Evolutionary conservation across 352 stramenopile species (phyloP).

Genomic region (Phytopythium vexans): DNA sequence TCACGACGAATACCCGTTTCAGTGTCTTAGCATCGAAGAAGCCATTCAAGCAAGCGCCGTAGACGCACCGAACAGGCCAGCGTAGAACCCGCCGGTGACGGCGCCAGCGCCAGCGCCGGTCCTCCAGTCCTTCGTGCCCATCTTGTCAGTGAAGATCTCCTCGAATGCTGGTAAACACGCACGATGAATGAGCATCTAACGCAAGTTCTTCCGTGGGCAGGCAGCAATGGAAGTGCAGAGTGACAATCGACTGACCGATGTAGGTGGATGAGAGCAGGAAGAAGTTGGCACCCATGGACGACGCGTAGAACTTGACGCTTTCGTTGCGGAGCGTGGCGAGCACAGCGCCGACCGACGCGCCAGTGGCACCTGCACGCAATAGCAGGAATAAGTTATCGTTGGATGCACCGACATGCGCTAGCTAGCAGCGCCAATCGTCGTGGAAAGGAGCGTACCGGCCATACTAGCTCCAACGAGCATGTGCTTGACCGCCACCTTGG

Average conservation of each 20-base stretch:
- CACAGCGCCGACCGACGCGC: slow-evolving; percentile 51
- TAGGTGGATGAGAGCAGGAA: slow-evolving; percentile 84
- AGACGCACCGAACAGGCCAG: slow-evolving; percentile 52
- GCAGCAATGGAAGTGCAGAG: background rate
- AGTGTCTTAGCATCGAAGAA: background rate
- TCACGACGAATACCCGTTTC: background rate
- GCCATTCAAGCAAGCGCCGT: background rate
- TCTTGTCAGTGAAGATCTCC: slow-evolving; percentile 74
- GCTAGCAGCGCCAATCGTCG: no score
- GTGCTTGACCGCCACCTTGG: slow-evolving; percentile 58
- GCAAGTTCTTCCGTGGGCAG: no score
- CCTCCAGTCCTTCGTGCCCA: slow-evolving; percentile 53
- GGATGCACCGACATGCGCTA: no score
- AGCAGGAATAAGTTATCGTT: background rate
- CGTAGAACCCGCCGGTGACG: slow-evolving; percentile 74
- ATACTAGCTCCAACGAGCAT: slow-evolving; percentile 66
- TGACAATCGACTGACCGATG: slow-evolving; percentile 36
- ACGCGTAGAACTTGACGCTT: slow-evolving; percentile 76
- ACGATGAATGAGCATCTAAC: background rate
- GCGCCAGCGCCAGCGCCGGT: slow-evolving; percentile 51
- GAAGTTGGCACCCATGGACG: slow-evolving; percentile 85
- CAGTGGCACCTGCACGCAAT: slow-evolving; percentile 29
- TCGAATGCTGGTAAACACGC: slow-evolving; percentile 45
- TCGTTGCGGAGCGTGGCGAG: slow-evolving; percentile 72
- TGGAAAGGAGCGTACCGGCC: slow-evolving; percentile 18